phyloP scores from a whole-genome alignment of 768 basidiomycete species.

The Kondoa subrosea region DNA sequence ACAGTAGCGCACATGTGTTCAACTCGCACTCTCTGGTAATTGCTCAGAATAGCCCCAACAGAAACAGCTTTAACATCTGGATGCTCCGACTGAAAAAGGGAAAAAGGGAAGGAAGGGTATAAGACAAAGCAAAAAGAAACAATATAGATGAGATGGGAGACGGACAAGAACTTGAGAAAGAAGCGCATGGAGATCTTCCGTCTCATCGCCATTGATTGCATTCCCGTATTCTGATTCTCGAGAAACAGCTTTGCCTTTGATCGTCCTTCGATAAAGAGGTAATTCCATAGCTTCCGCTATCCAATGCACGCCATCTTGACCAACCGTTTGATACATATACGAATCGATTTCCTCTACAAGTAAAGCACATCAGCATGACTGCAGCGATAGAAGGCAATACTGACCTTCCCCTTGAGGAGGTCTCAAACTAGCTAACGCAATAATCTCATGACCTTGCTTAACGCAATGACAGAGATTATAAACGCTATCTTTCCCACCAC shows the following conservation, averaged over 20 bases:
- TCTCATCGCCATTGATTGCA: slow-evolving; percentile 54
- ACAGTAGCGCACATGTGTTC: slow-evolving; percentile 68
- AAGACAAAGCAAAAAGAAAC: not conserved
- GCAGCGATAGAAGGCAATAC: slow-evolving; percentile 20
- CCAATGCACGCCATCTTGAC: slow-evolving; percentile 75
- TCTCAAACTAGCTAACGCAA: slow-evolving; percentile 73
- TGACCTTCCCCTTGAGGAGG: slow-evolving; percentile 73
- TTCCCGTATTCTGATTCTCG: slow-evolving; percentile 57
- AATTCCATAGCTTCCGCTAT: slow-evolving; percentile 71
- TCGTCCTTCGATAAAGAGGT: slow-evolving; percentile 66
- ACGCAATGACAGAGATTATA: slow-evolving; percentile 83
- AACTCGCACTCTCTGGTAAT: slow-evolving; percentile 88
- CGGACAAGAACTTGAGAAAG: slow-evolving; percentile 59
- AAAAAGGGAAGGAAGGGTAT: not conserved
- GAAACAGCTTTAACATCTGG: slow-evolving; percentile 74
- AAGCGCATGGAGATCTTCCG: slow-evolving; percentile 71
- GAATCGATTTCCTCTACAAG: slow-evolving; percentile 85
- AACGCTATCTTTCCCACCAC: slow-evolving; percentile 95
- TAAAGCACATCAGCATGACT: not conserved
- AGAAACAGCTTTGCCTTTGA: slow-evolving; percentile 62
- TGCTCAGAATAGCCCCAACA: slow-evolving; percentile 90
- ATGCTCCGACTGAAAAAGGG: slow-evolving; percentile 43
- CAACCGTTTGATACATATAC: slow-evolving; percentile 97
- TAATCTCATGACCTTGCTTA: slow-evolving; percentile 65
- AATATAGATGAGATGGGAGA: not conserved